These are phyloP conservation scores for Endothia cerciana DNA, from an alignment of 2,329 filamentous ascomycete species.

Conservation along the genomic window DNA sequence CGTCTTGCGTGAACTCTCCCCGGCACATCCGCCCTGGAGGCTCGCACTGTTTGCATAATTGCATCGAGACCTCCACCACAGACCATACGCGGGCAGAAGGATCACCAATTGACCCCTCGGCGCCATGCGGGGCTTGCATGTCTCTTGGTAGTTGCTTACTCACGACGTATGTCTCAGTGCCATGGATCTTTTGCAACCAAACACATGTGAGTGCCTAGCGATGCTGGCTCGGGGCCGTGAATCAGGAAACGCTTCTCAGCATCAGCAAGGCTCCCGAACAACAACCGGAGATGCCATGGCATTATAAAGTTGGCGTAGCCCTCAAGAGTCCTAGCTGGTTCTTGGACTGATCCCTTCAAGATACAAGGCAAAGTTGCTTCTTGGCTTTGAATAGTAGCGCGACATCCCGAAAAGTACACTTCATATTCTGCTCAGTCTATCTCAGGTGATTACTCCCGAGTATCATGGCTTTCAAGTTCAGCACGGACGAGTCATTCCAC, in stretches of 20 bases:
- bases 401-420: neutral
- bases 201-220: neutral
- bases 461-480: slow-evolving; percentile 10
- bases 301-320: neutral
- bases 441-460: too few relatives aligned
- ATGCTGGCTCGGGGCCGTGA: neutral
- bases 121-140: neutral
- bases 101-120: neutral
- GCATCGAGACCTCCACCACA: neutral
- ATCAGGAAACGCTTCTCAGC: neutral
- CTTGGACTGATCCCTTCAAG: neutral
- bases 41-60: neutral
- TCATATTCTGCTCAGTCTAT: neutral
- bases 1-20: neutral
- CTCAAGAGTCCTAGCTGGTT: neutral
- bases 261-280: neutral
- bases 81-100: neutral
- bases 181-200: neutral
- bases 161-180: neutral
- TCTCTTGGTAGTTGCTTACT: neutral
- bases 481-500: neutral
- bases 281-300: neutral
- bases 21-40: neutral
- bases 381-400: neutral
- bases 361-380: neutral